Evolutionary conservation across 169 alveolate genomes (phyloP), one percentile per base, ranked within the genome.

Genomic region (Plasmodium knowlesi): DNA sequence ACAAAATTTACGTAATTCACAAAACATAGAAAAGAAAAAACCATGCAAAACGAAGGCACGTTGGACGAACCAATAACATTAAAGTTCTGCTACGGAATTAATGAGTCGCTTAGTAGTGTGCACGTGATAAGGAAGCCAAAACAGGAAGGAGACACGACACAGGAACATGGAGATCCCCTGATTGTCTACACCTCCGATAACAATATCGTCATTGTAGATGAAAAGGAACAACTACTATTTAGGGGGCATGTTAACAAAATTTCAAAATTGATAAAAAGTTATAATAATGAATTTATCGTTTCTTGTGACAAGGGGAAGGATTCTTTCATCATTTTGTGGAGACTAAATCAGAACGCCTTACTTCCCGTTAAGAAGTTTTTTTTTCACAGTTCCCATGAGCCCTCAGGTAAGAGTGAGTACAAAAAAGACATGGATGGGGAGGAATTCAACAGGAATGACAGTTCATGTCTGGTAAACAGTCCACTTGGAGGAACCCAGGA

Each of bases 41-140:
- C 54, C 41, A 85, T 85, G 93, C 37, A 85, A 46, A 50, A 34
- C 19, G 93, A 73, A 53, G n/a, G 82, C 41, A 37, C 34, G 54
- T 28, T 72, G 61, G 95, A 91, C 28, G 95, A 91, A 82, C 92
- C 95, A 1, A 81, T 91, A n/a, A 91, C 61, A 54, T 82, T 91
- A 76, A 80, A 91, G 19, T 91, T 91, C 46, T 91, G 95, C 53
- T 91, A 91, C 41, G 95, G 95, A 30, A 91, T 91, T 34, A 91
- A 91, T 37, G 70, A 80, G 16, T 91, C 92, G 43, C 74, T 70
- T 37, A 71, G 90, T 34, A 91, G 95, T 82, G 95, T 91, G 37
- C 92, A 82, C 37, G 84, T 50, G 30, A 22, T 91, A 71, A 82
- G 61, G 9, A 78, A 70, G 73, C 19, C 5, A 19, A 53, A 41